Conservation (phyloP, 768 basidiomycete species). For the Brasilioporus rufonigricans region DNA sequence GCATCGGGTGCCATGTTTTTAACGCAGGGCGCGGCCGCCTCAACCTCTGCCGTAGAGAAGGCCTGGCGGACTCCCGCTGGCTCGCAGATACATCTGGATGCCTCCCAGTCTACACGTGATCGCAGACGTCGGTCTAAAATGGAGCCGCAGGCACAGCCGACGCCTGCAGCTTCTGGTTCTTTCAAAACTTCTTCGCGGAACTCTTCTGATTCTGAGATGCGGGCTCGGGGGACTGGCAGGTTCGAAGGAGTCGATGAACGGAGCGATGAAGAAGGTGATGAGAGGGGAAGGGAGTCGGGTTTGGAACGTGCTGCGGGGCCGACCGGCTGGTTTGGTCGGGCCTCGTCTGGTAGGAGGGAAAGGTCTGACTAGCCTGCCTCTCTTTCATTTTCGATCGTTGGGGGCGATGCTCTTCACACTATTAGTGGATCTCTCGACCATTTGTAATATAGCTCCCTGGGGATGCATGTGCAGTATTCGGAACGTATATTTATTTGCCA, state of each 20-base stretch:
- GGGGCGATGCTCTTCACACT: neutral
- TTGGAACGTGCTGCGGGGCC: constrained; percentile 28
- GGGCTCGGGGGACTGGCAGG: constrained; percentile 45
- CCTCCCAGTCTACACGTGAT: constrained; percentile 37
- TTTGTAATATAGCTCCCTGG: constrained; percentile 1
- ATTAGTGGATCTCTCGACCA: neutral
- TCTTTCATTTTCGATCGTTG: neutral
- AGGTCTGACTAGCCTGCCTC: constrained; percentile 20
- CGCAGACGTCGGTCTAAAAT: constrained; percentile 53
- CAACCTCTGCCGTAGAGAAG: constrained; percentile 30
- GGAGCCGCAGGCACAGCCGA: too few relatives aligned
- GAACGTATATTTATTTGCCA: constrained; percentile 6
- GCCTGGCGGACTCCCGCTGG: constrained; percentile 29
- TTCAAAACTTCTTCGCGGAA: constrained; percentile 33
- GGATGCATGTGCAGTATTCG: constrained; percentile 2
- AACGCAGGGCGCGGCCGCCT: constrained; percentile 46
- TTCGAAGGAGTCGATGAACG: constrained; percentile 75
- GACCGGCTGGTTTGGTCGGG: constrained; percentile 35
- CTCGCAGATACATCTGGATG: constrained; percentile 30
- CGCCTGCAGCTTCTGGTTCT: constrained; percentile 31
- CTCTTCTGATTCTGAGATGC: constrained; percentile 43
- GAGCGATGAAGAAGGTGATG: constrained; percentile 60
- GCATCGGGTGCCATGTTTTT: constrained; percentile 66
- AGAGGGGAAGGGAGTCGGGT: constrained; percentile 13
- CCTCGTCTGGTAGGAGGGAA: constrained; percentile 23